These are phyloP conservation scores for Xerocomus minutiporus DNA, from an alignment of 1,284 basidiomycete genomes.

Conservation along the genomic window DNA sequence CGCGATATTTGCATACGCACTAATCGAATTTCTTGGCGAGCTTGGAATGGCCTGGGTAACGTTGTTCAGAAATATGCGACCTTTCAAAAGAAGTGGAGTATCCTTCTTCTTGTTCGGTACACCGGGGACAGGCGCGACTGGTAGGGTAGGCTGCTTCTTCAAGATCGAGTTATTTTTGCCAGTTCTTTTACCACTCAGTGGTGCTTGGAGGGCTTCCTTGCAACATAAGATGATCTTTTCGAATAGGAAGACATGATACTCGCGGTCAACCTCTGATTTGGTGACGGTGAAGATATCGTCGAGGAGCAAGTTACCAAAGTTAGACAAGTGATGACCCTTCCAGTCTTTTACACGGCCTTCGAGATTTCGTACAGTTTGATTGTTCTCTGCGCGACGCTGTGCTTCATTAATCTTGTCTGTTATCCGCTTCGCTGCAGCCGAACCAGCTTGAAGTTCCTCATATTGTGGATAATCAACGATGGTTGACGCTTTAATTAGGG, in stretches of 20 bases:
- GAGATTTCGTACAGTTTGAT: conserved; percentile 86
- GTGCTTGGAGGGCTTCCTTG: conserved; percentile 69
- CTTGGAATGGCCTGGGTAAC: conserved; percentile 73
- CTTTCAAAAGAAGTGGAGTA: conserved; percentile 86
- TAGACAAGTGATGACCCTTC: conserved; percentile 95
- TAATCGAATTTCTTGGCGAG: conserved; percentile 52
- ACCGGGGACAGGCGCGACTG: conserved; percentile 44
- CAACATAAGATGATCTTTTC: conserved; percentile 99
- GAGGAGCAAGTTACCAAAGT: conserved; percentile 89
- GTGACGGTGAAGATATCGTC: conserved; percentile 96
- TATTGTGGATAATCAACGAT: conserved; percentile 66
- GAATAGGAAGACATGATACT: conserved; percentile 98
- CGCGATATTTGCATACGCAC: conserved; percentile 41
- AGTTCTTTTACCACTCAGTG: conserved; percentile 53
- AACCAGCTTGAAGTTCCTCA: conserved; percentile 81
- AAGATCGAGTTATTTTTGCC: conserved; percentile 73
- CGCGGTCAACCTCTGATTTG: conserved; percentile 94
- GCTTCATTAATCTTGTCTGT: conserved; percentile 97
- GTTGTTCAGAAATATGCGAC: conserved; percentile 96
- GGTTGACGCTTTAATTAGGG: conserved; percentile 72
- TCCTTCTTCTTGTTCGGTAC: conserved; percentile 65
- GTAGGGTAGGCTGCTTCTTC: conserved; percentile 58
- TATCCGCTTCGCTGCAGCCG: conserved; percentile 86
- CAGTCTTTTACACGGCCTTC: conserved; percentile 92
- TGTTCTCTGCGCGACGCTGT: conserved; percentile 82